phyloP scores from a whole-genome alignment of 2,329 filamentous ascomycete species.

The Calcarisporium arbuscula region DNA sequence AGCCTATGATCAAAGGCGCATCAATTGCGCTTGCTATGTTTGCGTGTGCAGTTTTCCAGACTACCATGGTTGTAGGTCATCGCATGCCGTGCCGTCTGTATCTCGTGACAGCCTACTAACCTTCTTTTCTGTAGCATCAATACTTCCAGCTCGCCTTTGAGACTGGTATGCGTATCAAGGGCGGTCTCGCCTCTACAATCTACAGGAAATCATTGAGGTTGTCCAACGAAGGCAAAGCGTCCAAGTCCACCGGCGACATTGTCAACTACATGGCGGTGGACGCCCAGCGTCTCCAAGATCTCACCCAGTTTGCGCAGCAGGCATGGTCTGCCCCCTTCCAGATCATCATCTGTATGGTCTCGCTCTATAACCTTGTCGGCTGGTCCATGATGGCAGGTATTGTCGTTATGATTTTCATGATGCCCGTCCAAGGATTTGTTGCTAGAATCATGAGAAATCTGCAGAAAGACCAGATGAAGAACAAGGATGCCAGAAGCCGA shows the following conservation, averaged over 20 bases:
- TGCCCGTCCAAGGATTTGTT: slow-evolving; percentile 89
- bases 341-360: slow-evolving; percentile 91
- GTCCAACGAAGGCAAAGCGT: slow-evolving; percentile 84
- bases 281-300: slow-evolving; percentile 86
- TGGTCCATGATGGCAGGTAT: slow-evolving; percentile 94
- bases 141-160: slow-evolving; percentile 96
- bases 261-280: slow-evolving; percentile 99
- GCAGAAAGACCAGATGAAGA: slow-evolving; percentile 97
- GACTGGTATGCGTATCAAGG: slow-evolving; percentile 94
- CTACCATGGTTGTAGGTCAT: slow-evolving; percentile 60
- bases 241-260: slow-evolving; percentile 93
- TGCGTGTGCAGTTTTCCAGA: slow-evolving; percentile 76
- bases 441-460: slow-evolving; percentile 89
- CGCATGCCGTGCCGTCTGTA: not conserved
- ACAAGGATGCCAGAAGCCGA: slow-evolving; percentile 89
- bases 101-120: slow-evolving; percentile 19
- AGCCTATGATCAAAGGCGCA: slow-evolving; percentile 77
- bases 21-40: slow-evolving; percentile 94
- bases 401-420: slow-evolving; percentile 93
- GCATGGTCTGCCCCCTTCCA: slow-evolving; percentile 97
- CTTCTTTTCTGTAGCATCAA: slow-evolving; percentile 55
- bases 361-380: slow-evolving; percentile 90
- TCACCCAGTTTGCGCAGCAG: slow-evolving; percentile 93
- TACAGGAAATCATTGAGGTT: slow-evolving; percentile 86
- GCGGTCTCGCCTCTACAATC: slow-evolving; percentile 80